phyloP scores from a whole-genome alignment of 2,329 filamentous ascomycete genomes.

The Metarhizium sp. region DNA sequence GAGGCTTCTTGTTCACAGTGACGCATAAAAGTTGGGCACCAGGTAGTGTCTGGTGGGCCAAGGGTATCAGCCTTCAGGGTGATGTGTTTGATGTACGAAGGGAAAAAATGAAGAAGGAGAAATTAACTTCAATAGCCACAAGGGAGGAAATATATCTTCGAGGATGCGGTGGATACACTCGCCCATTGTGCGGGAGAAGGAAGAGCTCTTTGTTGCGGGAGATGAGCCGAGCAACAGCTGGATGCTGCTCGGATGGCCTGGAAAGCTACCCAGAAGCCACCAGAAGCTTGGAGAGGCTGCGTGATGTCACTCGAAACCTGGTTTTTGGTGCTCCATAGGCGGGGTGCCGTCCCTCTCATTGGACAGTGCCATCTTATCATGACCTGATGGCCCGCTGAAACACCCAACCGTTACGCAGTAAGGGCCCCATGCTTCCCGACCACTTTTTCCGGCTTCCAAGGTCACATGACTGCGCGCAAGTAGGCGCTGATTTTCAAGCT shows the following conservation, averaged over 20 bases:
- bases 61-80: neutral
- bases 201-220: neutral
- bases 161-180: neutral
- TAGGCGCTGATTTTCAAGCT: constrained; percentile 10
- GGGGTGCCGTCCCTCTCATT: constrained; percentile 14
- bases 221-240: constrained; percentile 6
- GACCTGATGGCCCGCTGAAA: constrained; percentile 13
- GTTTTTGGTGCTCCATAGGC: constrained; percentile 3
- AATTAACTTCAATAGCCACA: neutral
- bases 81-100: neutral
- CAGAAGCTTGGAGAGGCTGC: constrained; percentile 20
- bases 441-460: neutral
- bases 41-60: neutral
- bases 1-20: neutral
- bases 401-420: neutral
- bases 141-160: constrained; percentile 2
- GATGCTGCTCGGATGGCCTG: constrained; percentile 11
- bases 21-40: constrained; percentile 2
- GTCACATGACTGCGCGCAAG: constrained; percentile 16
- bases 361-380: constrained; percentile 15
- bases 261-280: constrained; percentile 21
- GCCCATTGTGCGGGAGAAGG: neutral
- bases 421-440: neutral
- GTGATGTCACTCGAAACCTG: constrained; percentile 23
- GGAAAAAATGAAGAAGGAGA: neutral